These are phyloP conservation scores for Pezicula rhizophila DNA, from an alignment of 2,329 filamentous ascomycete species.

Conservation along the genomic window DNA sequence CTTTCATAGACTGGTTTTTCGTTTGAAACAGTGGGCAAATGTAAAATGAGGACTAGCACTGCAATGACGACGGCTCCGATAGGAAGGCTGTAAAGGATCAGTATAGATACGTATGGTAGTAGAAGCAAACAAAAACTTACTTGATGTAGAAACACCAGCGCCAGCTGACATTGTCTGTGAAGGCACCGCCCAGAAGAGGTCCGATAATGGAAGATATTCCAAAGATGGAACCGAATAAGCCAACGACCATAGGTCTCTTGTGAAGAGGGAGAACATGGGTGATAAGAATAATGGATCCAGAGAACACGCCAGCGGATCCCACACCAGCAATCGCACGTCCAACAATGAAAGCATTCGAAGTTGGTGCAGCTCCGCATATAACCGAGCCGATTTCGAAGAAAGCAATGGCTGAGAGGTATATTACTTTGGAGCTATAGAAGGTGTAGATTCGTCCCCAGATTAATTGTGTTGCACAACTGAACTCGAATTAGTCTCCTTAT, in stretches of 20 bases:
- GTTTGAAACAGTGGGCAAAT: background rate
- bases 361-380: conserved; percentile 21
- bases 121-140: conserved; percentile 1
- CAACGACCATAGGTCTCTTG: conserved; percentile 10
- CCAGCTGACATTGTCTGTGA: conserved; percentile 28
- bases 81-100: conserved; percentile 32
- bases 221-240: conserved; percentile 16
- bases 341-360: conserved; percentile 21
- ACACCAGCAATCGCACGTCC: conserved; percentile 22
- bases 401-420: conserved; percentile 10
- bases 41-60: conserved; percentile 27
- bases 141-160: conserved; percentile 31
- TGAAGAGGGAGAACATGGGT: conserved; percentile 12
- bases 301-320: conserved; percentile 19
- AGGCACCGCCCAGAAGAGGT: conserved; percentile 23
- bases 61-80: conserved; percentile 26
- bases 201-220: conserved; percentile 21
- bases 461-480: background rate
- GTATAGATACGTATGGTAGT: background rate
- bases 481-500: no score
- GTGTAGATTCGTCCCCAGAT: conserved; percentile 15
- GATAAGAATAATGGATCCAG: conserved; percentile 19
- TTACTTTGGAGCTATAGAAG: conserved; percentile 12
- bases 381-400: conserved; percentile 25
- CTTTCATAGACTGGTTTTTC: conserved; percentile 32